Percentiles rank a stretch among this genome's conserved stretches.
Conservation (phyloP, 306 rosid species). For the Parietaria judaica region DNA sequence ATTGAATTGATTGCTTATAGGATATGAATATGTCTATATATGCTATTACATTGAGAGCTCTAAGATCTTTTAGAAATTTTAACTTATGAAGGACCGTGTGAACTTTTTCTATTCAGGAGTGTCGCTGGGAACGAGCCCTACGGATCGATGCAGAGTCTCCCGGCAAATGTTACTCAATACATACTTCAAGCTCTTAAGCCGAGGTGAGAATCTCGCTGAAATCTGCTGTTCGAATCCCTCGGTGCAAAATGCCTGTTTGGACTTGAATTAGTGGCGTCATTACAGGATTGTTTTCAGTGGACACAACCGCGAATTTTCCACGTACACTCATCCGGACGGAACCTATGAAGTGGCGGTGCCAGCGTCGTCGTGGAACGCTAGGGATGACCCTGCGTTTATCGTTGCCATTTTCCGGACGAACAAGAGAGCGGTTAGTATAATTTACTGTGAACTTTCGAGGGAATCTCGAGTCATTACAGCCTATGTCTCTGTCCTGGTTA, state of each 20-base stretch:
- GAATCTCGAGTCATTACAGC: slow-evolving; percentile 41
- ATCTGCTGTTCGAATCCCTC: background rate
- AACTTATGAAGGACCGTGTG: background rate
- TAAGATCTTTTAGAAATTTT: background rate
- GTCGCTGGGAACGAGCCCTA: slow-evolving; percentile 34
- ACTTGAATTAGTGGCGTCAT: background rate
- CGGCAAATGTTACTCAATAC: slow-evolving; percentile 53
- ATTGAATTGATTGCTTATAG: background rate
- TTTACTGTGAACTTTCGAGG: slow-evolving; percentile 58
- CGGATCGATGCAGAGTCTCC: slow-evolving; percentile 39
- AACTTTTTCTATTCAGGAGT: slow-evolving; percentile 26
- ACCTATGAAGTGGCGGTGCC: slow-evolving; percentile 61
- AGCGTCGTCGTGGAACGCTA: slow-evolving; percentile 62
- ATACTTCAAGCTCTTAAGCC: slow-evolving; percentile 65
- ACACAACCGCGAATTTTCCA: slow-evolving; percentile 36
- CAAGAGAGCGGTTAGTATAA: slow-evolving; percentile 40
- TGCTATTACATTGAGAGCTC: too few relatives aligned
- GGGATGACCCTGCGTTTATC: slow-evolving; percentile 67
- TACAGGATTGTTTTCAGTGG: slow-evolving; percentile 62
- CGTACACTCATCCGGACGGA: slow-evolving; percentile 39
- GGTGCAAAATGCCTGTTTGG: too few relatives aligned
- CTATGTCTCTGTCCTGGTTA: slow-evolving; percentile 28
- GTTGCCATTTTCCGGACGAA: slow-evolving; percentile 46
- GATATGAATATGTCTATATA: too few relatives aligned
- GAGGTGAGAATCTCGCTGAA: slow-evolving; percentile 26